These are phyloP conservation scores for Jasminum sambac DNA, from an alignment of 257 asterid genomes.

Conservation along the genomic window DNA sequence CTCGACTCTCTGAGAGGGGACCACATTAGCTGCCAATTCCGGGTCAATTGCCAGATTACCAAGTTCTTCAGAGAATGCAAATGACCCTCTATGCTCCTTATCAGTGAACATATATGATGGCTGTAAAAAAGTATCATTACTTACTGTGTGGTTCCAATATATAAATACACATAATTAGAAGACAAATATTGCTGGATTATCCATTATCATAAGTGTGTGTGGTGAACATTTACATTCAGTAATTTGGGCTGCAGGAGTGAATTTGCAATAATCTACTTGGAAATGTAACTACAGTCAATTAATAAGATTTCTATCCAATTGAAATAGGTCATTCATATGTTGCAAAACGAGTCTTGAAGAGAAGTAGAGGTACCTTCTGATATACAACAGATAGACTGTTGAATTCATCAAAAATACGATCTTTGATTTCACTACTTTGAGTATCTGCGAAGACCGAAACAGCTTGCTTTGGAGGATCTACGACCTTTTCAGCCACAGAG, in stretches of 20 bases:
- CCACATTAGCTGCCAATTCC: constrained; percentile 57
- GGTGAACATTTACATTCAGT: background rate
- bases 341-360: no score
- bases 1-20: constrained; percentile 69
- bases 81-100: constrained; percentile 95
- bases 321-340: constrained; percentile 4
- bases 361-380: constrained; percentile 70
- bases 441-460: constrained; percentile 99
- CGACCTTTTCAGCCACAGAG: constrained; percentile 81
- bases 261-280: background rate
- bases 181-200: background rate
- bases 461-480: constrained; percentile 99
- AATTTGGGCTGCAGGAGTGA: background rate
- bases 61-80: constrained; percentile 87
- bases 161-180: background rate
- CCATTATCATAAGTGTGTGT: background rate
- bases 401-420: constrained; percentile 96
- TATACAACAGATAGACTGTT: constrained; percentile 95
- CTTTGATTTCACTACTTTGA: constrained; percentile 92
- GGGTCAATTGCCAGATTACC: constrained; percentile 63
- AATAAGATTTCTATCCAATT: constrained; percentile 5
- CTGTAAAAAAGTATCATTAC: constrained; percentile 48
- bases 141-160: constrained; percentile 16
- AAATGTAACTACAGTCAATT: background rate
- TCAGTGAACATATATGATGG: constrained; percentile 99